Percentiles rank a stretch among this genome's conserved stretches.
phyloP scores from a whole-genome alignment of 805 yeast species.

The Millerozyma miso region DNA sequence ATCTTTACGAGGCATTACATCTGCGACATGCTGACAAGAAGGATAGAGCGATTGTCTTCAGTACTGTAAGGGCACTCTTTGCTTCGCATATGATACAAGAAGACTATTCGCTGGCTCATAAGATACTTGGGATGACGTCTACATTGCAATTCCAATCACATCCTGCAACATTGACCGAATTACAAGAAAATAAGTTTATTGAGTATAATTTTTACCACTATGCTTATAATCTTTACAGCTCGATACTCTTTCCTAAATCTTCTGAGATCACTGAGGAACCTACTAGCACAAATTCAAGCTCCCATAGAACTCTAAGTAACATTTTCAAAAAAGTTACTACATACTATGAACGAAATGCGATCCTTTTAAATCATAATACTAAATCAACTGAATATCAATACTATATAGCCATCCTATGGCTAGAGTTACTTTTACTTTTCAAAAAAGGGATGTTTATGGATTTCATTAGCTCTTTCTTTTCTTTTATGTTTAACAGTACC shows the following conservation, averaged over 20 bases:
- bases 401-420: conserved; percentile 19
- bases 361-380: conserved; percentile 7
- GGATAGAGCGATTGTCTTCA: neutral
- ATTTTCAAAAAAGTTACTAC: conserved; percentile 19
- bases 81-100: conserved; percentile 11
- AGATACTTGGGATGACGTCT: conserved; percentile 13
- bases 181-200: conserved; percentile 20
- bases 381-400: conserved; percentile 17
- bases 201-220: conserved; percentile 27
- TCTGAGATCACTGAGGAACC: conserved; percentile 1
- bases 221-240: conserved; percentile 15
- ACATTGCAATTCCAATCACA: conserved; percentile 21
- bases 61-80: conserved; percentile 1
- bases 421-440: conserved; percentile 19
- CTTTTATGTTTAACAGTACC: conserved; percentile 7
- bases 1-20: neutral
- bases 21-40: neutral
- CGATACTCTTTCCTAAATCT: conserved; percentile 17
- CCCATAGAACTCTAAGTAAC: conserved; percentile 12
- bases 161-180: conserved; percentile 16
- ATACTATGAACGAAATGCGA: conserved; percentile 20
- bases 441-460: conserved; percentile 22
- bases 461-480: conserved; percentile 20
- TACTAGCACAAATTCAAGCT: neutral
- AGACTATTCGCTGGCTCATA: conserved; percentile 16